Evolutionary conservation across 192 early-diverging fungal species (phyloP).

Genomic region (Phycomyces blakesleeanus): DNA sequence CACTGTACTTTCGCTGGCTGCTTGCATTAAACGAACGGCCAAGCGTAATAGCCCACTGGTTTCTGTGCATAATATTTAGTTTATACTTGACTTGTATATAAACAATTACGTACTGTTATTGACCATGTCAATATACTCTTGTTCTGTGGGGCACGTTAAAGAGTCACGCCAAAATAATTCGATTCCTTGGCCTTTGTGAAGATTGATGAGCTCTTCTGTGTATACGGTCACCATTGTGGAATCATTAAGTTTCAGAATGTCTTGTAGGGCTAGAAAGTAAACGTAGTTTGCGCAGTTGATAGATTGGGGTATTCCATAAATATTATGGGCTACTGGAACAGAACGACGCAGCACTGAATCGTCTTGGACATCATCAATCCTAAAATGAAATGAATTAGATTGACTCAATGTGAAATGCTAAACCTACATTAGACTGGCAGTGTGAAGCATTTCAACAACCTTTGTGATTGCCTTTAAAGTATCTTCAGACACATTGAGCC

Average conservation of each 20-base stretch:
- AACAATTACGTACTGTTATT: slow-evolving; percentile 62
- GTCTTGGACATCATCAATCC: slow-evolving; percentile 96
- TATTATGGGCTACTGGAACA: slow-evolving; percentile 89
- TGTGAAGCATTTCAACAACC: slow-evolving; percentile 93
- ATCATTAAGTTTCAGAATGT: slow-evolving; percentile 60
- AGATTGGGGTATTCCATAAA: slow-evolving; percentile 88
- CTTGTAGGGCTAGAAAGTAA: slow-evolving; percentile 86
- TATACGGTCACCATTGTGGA: slow-evolving; percentile 76
- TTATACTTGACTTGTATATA: neutral
- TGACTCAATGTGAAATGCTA: neutral
- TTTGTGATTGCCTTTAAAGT: slow-evolving; percentile 71
- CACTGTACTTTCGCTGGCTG: slow-evolving; percentile 22
- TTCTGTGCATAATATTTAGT: slow-evolving; percentile 40
- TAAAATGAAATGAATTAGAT: slow-evolving; percentile 20
- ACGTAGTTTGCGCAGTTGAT: slow-evolving; percentile 97
- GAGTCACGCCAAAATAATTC: slow-evolving; percentile 88
- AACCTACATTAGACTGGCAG: slow-evolving; percentile 81
- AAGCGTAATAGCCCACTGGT: slow-evolving; percentile 82
- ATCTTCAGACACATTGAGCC: slow-evolving; percentile 72
- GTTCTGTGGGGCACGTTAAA: slow-evolving; percentile 78
- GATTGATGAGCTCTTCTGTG: slow-evolving; percentile 81
- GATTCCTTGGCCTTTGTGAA: slow-evolving; percentile 95
- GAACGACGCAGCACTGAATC: slow-evolving; percentile 83
- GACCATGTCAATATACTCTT: slow-evolving; percentile 84
- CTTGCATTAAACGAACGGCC: slow-evolving; percentile 81